Conservation (phyloP, 2,329 filamentous ascomycete genomes). For the Clarireedia paspali region DNA sequence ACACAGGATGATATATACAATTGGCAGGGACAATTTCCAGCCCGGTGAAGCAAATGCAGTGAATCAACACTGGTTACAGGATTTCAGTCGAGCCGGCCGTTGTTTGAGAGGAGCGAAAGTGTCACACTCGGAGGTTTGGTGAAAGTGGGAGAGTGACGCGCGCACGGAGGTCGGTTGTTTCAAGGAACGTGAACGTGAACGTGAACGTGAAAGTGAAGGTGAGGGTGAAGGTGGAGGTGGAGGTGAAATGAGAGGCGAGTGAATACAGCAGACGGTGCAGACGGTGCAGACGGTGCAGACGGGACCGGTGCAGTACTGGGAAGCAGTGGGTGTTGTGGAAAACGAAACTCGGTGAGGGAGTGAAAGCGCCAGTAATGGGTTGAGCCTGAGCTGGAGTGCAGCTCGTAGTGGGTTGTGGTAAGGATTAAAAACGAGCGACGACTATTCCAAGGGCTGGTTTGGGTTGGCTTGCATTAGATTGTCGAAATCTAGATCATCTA, state of each 20-base stretch:
- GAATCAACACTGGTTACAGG: slow-evolving; percentile 1
- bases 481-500: too few species aligned
- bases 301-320: too few species aligned
- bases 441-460: not conserved
- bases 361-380: not conserved
- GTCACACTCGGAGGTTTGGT: not conserved
- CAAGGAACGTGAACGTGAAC: slow-evolving; percentile 1
- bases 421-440: not conserved
- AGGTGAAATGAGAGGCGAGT: too few species aligned
- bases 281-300: not conserved
- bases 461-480: not conserved
- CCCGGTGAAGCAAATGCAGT: not conserved
- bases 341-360: not conserved
- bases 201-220: not conserved
- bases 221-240: not conserved
- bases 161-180: slow-evolving; percentile 9
- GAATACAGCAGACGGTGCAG: too few species aligned
- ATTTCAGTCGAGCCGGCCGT: not conserved
- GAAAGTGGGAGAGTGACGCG: slow-evolving; percentile 2
- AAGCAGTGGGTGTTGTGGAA: not conserved
- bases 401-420: not conserved
- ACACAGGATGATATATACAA: not conserved
- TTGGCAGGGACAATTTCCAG: not conserved
- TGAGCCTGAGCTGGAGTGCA: too few species aligned
- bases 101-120: not conserved